Evolutionary conservation across 768 basidiomycete species (phyloP), one percentile per base, ranked within the genome.

Genomic region (Lactarius trivialis): DNA sequence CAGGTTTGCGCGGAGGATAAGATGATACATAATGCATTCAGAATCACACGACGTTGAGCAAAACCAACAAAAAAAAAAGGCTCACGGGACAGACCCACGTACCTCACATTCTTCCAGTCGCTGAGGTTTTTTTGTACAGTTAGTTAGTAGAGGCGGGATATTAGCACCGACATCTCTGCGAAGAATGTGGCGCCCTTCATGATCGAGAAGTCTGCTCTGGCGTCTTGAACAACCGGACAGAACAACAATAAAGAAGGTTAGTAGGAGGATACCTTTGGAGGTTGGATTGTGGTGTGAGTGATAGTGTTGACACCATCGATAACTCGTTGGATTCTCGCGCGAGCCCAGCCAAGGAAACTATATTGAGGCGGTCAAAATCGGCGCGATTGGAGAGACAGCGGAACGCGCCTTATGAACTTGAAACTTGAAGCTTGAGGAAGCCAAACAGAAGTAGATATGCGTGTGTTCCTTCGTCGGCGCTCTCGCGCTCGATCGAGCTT

Each of bases 331-430:
- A 34, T 60, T 36, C 12, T 59, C 57, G 32, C 41, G n/a, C 58
- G 49, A 36, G 30, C 62, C 62, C 7, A 63, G 24, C 62, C 62
- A 63, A 36, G 62, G 62, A 63, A 63, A 63, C 62, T 63, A 41
- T 43, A 50, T n/a, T 14, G 0, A 30, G 24, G 4, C 28, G 2
- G 24, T 59, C 21, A 63, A n/a, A 17, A 17, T 43, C 28, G 24
- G 30, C n/a, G n/a, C 12, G 26, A n/a, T 28, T 0, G 7, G 2
- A 52, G 33, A 34, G 41, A 33, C 5, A 39, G 7, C 11, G 14
- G 56, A 5, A 48, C 55, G 45, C 19, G 65, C 64, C 56, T 55
- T 53, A 26, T 60, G 52, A 19, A 58, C n/a, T n/a, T n/a, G n/a
- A n/a, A n/a, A n/a, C n/a, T n/a, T n/a, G n/a, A n/a, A n/a, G n/a